Conservation (phyloP, 164 flowering plant species). For the Euptelea pleiosperma region DNA sequence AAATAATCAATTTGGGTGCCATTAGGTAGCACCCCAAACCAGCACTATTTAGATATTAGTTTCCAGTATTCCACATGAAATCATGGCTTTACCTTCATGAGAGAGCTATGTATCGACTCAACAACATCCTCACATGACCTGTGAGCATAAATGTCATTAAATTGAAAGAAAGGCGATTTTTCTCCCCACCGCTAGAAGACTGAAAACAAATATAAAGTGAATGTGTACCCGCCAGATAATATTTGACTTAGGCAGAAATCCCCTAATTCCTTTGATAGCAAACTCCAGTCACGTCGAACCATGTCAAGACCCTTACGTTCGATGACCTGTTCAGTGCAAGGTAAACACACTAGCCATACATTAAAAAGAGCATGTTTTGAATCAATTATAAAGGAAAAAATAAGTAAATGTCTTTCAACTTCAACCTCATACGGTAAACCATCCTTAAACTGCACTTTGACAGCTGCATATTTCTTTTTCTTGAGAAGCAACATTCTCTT, state of each 20-base stretch:
- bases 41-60: neutral
- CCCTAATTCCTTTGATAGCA: conserved; percentile 87
- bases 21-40: neutral
- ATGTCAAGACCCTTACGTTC: conserved; percentile 99
- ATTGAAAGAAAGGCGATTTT: neutral
- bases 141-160: conserved; percentile 23
- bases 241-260: conserved; percentile 88
- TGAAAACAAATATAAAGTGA: neutral
- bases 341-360: conserved; percentile 1
- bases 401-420: neutral
- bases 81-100: conserved; percentile 59
- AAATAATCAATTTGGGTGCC: neutral
- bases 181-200: neutral
- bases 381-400: conserved; percentile 7
- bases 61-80: neutral
- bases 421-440: conserved; percentile 72
- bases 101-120: conserved; percentile 79
- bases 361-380: neutral
- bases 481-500: conserved; percentile 97
- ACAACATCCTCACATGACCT: conserved; percentile 98
- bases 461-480: conserved; percentile 99
- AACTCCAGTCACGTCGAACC: conserved; percentile 98
- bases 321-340: conserved; percentile 51
- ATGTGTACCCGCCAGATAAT: conserved; percentile 81
- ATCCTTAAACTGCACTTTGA: conserved; percentile 79